Base-by-base conservation (phyloP, 2,329 filamentous ascomycete species). In the Colletotrichum sp. region DNA sequence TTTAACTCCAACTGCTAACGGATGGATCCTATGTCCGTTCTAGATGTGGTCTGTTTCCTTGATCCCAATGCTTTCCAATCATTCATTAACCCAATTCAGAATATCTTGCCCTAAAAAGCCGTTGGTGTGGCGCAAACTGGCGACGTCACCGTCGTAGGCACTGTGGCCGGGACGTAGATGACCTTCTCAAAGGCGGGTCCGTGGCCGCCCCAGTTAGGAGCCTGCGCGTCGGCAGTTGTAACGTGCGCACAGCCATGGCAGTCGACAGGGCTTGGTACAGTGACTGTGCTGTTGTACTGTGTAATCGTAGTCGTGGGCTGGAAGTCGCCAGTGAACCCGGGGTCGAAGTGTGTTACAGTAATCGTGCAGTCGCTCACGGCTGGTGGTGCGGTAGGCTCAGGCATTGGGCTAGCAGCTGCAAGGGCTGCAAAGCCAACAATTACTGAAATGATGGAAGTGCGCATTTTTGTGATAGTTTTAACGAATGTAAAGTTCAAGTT, bases 311-410 rank as follows among this genome's bases (percentile, higher is more conserved):
- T 52, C 4, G 68, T 75, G 2, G 72, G 68, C 0, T 56, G 8
- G 55, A n/a, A 72, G 18, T 72, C 68, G 36, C 72, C 72, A 5
- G 72, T 75, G 68, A 75, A 75, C 6, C 72, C 72, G 2, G 36
- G 28, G n/a, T 75, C 69, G 2, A 52, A n/a, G 12, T 34, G 8
- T 3, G 72, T 75, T 5, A 62, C 7, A 0, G 72, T 75, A 8
- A 27, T 62, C 1, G 72, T 75, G 61, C 72, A 75, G 2, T 66
- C 55, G 52, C 43, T 30, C 8, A 28, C 12, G 12, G 27, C 64
- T 10, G 71, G 3, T 3, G 34, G 65, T 1, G 64, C 27, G 12
- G 64, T 16, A 4, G 32, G 25, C 16, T 61, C 34, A 1, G 36
- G 12, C 58, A 22, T 25, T 1, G 67, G 48, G 48, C 4, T 43